Evolutionary conservation across 2,329 filamentous ascomycete genomes (phyloP).

Genomic region (Talaromyces sp.): DNA sequence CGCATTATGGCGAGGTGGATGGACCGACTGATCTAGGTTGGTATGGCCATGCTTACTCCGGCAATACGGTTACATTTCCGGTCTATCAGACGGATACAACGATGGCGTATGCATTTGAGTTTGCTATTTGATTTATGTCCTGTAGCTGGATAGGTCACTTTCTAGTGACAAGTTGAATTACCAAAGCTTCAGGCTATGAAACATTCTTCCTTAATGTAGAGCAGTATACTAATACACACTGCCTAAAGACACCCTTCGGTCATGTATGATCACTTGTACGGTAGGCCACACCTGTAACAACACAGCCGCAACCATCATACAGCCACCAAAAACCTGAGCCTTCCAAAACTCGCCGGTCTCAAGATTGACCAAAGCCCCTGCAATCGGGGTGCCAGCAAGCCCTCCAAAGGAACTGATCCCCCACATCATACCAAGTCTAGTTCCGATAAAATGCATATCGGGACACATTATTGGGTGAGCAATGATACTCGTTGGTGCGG

Average conservation of each 20-base stretch:
- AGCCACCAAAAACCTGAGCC: background rate
- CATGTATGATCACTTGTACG: background rate
- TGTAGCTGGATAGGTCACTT: background rate
- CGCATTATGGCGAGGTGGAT: conserved; percentile 23
- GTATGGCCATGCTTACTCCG: conserved; percentile 27
- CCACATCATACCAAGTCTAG: conserved; percentile 52
- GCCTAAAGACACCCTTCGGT: background rate
- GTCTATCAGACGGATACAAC: conserved; percentile 31
- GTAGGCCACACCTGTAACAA: background rate
- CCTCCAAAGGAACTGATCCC: conserved; percentile 32
- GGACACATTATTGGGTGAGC: conserved; percentile 35
- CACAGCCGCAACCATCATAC: background rate
- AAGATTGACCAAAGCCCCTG: conserved; percentile 15
- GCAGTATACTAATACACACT: background rate
- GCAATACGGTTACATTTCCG: conserved; percentile 31
- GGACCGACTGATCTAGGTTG: conserved; percentile 26
- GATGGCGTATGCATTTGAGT: conserved; percentile 39
- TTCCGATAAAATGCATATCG: conserved; percentile 50
- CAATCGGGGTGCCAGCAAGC: conserved; percentile 26
- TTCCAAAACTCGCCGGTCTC: background rate
- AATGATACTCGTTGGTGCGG: conserved; percentile 33
- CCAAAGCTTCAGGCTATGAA: background rate
- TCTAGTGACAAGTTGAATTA: background rate
- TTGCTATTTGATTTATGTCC: conserved; percentile 13
- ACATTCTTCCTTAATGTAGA: background rate